Percentiles rank a stretch among this genome's conserved stretches.
Conservation (phyloP, 2,329 filamentous ascomycete species). For the Cladosporium sp. region DNA sequence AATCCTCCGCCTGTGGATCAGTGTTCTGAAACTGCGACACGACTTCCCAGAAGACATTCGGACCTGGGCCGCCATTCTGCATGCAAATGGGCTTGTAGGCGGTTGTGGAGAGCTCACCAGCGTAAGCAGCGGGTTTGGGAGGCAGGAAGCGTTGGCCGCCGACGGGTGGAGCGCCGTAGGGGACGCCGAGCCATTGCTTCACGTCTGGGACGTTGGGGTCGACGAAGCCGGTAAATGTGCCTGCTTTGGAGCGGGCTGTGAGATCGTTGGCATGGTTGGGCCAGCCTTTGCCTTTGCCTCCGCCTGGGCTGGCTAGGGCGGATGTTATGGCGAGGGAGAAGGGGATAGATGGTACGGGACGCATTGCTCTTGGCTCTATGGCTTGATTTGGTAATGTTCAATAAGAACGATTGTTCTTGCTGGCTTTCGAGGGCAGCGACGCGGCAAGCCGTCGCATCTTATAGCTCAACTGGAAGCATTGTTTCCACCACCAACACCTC, state of each 20-base stretch:
- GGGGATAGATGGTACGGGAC: background rate
- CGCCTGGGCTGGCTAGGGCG: background rate
- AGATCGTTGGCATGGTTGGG: background rate
- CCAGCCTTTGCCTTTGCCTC: background rate
- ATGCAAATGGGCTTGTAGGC: constrained; percentile 22
- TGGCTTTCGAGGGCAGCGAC: background rate
- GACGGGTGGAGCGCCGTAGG: constrained; percentile 10
- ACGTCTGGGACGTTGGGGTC: constrained; percentile 1
- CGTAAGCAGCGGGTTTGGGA: background rate
- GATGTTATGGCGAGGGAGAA: background rate
- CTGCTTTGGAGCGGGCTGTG: constrained; percentile 13
- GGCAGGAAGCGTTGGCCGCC: constrained; percentile 12
- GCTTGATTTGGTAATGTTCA: background rate
- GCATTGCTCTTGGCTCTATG: background rate
- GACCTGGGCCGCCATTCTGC: constrained; percentile 19
- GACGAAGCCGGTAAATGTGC: constrained; percentile 8
- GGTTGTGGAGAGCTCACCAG: constrained; percentile 14
- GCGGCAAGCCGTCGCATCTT: background rate
- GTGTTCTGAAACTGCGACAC: constrained; percentile 21
- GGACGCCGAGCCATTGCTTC: constrained; percentile 12
- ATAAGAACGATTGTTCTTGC: background rate
- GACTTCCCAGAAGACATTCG: constrained; percentile 20
- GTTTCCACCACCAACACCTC: background rate
- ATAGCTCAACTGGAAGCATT: background rate
- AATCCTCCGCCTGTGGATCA: constrained; percentile 40